Base-by-base conservation (phyloP, 2,329 filamentous ascomycete species). In the Pleomassaria siparia region DNA sequence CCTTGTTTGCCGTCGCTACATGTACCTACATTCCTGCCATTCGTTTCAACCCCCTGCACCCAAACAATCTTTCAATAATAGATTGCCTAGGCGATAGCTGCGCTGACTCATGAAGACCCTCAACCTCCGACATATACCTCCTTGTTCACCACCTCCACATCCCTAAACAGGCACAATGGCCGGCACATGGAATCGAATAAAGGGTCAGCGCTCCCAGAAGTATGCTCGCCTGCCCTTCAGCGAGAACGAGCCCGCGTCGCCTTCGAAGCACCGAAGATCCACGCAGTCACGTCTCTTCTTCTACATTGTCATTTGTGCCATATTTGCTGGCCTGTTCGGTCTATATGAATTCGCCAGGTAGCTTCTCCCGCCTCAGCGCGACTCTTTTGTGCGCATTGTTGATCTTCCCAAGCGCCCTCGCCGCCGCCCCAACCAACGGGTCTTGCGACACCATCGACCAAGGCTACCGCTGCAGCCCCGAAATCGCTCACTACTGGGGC, bases 401-500 rank as follows among this genome's bases (percentile, higher is more conserved):
- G 46, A 67, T 49, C 13, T 8, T 30, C 13, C 30, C 32, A 43
- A 69, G 65, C 39, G 46, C 57, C 15, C 32, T 35, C 11, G 32
- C 59, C 12, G 41, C 45, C n/a, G 24, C 44, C 15, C 44, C 47
- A 16, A 48, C 50, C 16, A 54, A 57, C 44, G 59, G 57, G 37
- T 59, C 66, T 11, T 86, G 83, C 70, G 80, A 82, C 62, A 77
- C 75, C 5, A 69, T 80, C 28, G 63, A 77, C 33, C 54, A 74
- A 29, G 85, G 85, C 49, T 88, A 84, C 67, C 79, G 81, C 53
- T 91, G 87, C 69, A 76, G 78, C 40, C 70, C 80, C 3, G 67
- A 79, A 25, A 78, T 86, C 36, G 82, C 84, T 1, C 86, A 84
- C 56, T 80, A 77, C 46, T 95, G 90, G 89, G 91, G 91, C 46